Conservation (phyloP, 441 rosid genomes). For the Kokia cookei region DNA sequence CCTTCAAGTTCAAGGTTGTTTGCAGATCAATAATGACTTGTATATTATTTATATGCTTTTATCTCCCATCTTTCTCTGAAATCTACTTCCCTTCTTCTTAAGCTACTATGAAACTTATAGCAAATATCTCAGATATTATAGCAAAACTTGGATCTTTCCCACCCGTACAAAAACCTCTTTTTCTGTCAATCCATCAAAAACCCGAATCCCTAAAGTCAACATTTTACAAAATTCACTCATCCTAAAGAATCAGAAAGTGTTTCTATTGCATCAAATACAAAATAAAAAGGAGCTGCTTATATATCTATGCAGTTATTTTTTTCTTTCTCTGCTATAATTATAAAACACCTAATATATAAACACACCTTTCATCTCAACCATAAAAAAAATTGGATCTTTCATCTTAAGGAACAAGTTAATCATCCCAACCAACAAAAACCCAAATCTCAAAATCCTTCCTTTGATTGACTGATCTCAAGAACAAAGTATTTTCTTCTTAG, state of each 20-base stretch:
- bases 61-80: not conserved
- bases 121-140: not conserved
- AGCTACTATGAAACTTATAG: not conserved
- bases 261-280: not conserved
- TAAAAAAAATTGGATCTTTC: not conserved
- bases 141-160: not conserved
- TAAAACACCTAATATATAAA: not conserved
- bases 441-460: not conserved
- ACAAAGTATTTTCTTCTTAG: not conserved
- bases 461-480: not conserved
- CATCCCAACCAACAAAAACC: not conserved
- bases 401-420: not conserved
- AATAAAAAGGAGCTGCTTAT: not conserved
- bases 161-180: not conserved
- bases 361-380: not conserved
- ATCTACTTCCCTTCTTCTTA: not conserved
- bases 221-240: not conserved
- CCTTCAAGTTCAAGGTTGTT: not conserved
- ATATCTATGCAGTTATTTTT: not conserved
- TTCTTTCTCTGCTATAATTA: not conserved
- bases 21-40: not conserved
- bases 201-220: not conserved
- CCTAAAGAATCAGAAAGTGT: not conserved
- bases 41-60: not conserved
- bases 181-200: not conserved